Evolutionary conservation across 208 protist species (phyloP).

Genomic region (Zelonia costaricensis): DNA sequence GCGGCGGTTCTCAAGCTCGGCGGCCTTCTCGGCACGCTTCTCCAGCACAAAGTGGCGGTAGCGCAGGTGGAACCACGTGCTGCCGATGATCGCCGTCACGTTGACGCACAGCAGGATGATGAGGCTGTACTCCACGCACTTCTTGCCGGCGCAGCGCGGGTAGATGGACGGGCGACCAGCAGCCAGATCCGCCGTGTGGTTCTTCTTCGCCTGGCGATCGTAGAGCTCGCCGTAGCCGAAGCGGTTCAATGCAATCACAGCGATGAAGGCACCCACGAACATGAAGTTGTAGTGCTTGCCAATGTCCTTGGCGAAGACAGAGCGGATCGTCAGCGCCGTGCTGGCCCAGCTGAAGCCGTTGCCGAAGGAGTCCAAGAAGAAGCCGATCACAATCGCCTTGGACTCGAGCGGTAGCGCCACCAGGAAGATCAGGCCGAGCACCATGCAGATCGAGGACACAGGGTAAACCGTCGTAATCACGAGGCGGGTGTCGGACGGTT

Average conservation of each 20-base stretch:
- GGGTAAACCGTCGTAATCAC: conserved; percentile 62
- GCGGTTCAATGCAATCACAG: conserved; percentile 71
- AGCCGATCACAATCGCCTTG: conserved; percentile 64
- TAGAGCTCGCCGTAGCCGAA: conserved; percentile 86
- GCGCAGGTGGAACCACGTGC: conserved; percentile 47
- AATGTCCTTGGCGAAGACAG: conserved; percentile 72
- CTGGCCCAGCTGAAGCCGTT: conserved; percentile 69
- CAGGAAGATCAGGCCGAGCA: conserved; percentile 59
- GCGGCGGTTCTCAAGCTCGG: no score
- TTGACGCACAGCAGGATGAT: conserved; percentile 79
- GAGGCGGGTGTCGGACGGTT: conserved; percentile 26
- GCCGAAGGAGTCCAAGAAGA: conserved; percentile 59
- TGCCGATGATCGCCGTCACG: conserved; percentile 32
- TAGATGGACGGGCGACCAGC: no score
- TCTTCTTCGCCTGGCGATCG: conserved; percentile 42
- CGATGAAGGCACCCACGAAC: conserved; percentile 63
- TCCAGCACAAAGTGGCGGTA: conserved; percentile 52
- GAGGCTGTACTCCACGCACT: conserved; percentile 67
- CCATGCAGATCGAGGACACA: conserved; percentile 32
- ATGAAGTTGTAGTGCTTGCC: conserved; percentile 89
- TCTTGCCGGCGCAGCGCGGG: conserved; percentile 48
- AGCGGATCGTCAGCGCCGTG: conserved; percentile 50
- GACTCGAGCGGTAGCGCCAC: conserved; percentile 42
- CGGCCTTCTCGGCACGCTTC: conserved; percentile 28
- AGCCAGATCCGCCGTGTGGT: conserved; percentile 13